Evolutionary conservation across 2,329 filamentous ascomycete genomes (phyloP).

Genomic region (Alternaria brassicicola): DNA sequence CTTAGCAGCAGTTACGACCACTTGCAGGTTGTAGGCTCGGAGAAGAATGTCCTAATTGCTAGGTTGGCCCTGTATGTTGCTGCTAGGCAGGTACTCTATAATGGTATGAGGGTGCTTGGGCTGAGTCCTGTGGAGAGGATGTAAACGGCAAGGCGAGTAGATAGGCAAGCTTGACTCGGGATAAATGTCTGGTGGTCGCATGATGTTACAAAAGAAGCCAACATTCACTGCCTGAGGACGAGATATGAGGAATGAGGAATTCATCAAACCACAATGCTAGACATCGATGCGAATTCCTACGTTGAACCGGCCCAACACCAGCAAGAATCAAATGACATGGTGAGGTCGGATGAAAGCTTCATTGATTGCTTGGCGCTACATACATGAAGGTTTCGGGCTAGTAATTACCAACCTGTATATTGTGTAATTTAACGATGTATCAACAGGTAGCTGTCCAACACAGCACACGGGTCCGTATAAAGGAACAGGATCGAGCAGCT

Average conservation of each 20-base stretch:
- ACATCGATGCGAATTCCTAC: background rate
- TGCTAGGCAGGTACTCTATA: conserved; percentile 75
- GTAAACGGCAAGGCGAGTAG: conserved; percentile 6
- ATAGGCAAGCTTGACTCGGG: background rate
- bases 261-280: background rate
- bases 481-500: background rate
- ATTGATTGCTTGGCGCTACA: conserved; percentile 1
- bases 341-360: background rate
- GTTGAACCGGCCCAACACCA: too few relatives aligned
- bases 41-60: conserved; percentile 71
- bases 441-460: background rate
- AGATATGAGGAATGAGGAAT: background rate
- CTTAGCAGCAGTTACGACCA: conserved; percentile 83
- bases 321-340: background rate
- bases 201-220: background rate
- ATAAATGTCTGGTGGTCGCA: background rate
- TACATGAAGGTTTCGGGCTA: background rate
- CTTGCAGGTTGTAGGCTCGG: conserved; percentile 79
- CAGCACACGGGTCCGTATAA: background rate
- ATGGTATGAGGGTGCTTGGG: conserved; percentile 83
- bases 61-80: conserved; percentile 73
- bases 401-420: background rate
- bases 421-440: background rate
- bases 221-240: background rate
- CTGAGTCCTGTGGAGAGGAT: conserved; percentile 74